phyloP scores from a whole-genome alignment of 371 early-diverging fungal genomes.

The Batrachochytrium dendrobatidis region DNA sequence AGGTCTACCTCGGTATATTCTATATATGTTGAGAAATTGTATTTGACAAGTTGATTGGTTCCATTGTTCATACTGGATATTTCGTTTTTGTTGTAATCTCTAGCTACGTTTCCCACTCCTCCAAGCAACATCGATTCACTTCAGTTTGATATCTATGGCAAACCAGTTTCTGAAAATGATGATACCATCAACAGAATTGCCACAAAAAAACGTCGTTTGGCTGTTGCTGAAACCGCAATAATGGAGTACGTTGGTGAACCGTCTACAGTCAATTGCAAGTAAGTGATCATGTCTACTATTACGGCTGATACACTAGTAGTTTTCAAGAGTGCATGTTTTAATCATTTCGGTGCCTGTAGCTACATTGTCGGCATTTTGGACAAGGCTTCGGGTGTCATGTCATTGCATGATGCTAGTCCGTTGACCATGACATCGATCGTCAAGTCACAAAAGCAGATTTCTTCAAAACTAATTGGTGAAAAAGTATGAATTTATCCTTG shows the following conservation, averaged over 20 bases:
- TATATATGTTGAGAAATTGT: too few relatives aligned
- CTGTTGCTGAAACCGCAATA: conserved; percentile 64
- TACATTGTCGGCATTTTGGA: conserved; percentile 74
- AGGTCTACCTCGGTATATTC: too few relatives aligned
- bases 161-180: not conserved
- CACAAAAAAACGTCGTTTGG: conserved; percentile 37
- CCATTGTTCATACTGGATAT: too few relatives aligned
- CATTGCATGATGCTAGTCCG: conserved; percentile 57
- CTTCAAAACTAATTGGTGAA: conserved; percentile 16
- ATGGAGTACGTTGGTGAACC: conserved; percentile 58
- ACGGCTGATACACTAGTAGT: too few relatives aligned
- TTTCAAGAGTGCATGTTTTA: too few relatives aligned
- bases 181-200: not conserved
- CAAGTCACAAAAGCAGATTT: conserved; percentile 50
- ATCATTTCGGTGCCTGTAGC: conserved; percentile 25
- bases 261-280: not conserved
- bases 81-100: too few relatives aligned
- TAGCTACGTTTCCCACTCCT: not conserved
- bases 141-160: not conserved
- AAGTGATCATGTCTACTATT: too few relatives aligned
- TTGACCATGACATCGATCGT: conserved; percentile 59
- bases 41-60: too few relatives aligned
- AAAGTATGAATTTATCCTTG: conserved; percentile 10
- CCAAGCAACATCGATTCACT: not conserved
- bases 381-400: conserved; percentile 52